Evolutionary conservation across 1,139 yeast species (phyloP).

Genomic region (Candida tunisiensis): DNA sequence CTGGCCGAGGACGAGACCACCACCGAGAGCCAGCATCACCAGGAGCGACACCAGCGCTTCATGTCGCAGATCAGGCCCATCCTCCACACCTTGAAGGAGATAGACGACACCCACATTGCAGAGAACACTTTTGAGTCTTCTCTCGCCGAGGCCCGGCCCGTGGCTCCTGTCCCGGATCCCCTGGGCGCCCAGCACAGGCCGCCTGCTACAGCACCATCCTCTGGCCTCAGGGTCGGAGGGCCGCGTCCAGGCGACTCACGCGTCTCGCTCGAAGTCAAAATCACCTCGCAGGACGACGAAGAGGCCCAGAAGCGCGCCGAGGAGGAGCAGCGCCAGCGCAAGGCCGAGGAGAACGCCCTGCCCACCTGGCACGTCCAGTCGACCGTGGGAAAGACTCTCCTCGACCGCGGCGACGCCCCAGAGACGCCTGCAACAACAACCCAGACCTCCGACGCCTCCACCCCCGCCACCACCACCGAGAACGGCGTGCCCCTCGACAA

Average conservation of each 20-base stretch:
- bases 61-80: conserved; percentile 88
- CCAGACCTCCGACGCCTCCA: conserved; percentile 5
- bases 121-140: conserved; percentile 81
- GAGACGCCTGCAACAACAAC: conserved; percentile 17
- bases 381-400: conserved; percentile 49
- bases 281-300: conserved; percentile 81
- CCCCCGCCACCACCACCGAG: conserved; percentile 6
- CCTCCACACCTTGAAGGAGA: conserved; percentile 63
- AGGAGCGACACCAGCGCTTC: conserved; percentile 63
- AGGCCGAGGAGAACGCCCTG: conserved; percentile 74
- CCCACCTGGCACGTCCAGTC: conserved; percentile 94
- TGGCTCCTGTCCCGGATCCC: conserved; percentile 27
- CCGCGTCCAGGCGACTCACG: no score
- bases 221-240: no score
- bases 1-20: conserved; percentile 81
- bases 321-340: conserved; percentile 41
- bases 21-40: conserved; percentile 66
- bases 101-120: conserved; percentile 72
- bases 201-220: conserved; percentile 5
- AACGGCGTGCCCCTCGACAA: conserved; percentile 14
- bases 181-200: conserved; percentile 19
- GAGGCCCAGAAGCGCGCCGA: conserved; percentile 37
- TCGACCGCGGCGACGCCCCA: neutral
- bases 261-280: conserved; percentile 53
- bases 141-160: conserved; percentile 66